Conservation (phyloP, 1,139 yeast species). For the Debaryomycetaceae sp. region DNA sequence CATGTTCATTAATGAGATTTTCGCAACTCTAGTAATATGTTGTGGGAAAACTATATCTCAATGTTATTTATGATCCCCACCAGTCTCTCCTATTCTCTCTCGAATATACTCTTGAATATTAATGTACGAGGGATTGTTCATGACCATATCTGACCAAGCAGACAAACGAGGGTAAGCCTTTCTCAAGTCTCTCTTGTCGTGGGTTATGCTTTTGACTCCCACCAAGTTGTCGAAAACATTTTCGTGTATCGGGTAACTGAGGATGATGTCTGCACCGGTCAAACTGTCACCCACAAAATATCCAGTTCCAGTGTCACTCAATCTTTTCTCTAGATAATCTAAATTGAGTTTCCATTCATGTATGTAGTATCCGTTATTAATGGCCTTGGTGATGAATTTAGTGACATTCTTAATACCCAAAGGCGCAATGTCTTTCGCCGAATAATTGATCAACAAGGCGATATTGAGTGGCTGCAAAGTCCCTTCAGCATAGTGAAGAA, state of each 20-base stretch:
- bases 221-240: conserved; percentile 40
- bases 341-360: conserved; percentile 41
- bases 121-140: conserved; percentile 23
- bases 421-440: conserved; percentile 43
- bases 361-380: conserved; percentile 41
- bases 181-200: conserved; percentile 29
- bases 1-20: too few species aligned
- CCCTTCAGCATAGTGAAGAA: conserved; percentile 55
- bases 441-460: conserved; percentile 38
- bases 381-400: conserved; percentile 34
- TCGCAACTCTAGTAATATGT: too few species aligned
- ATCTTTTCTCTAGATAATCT: conserved; percentile 38
- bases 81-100: conserved; percentile 15
- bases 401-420: conserved; percentile 42
- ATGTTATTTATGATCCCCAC: too few species aligned
- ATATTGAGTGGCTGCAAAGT: conserved; percentile 47
- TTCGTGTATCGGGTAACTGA: conserved; percentile 44
- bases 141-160: conserved; percentile 37
- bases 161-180: conserved; percentile 30
- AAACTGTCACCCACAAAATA: conserved; percentile 54
- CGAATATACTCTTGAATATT: conserved; percentile 30
- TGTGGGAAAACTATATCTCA: too few species aligned
- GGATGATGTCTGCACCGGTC: conserved; percentile 58
- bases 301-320: conserved; percentile 39
- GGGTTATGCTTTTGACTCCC: conserved; percentile 32